Evolutionary conservation across 179 eudicot genomes (phyloP).

Genomic region (Pouteria campechiana): DNA sequence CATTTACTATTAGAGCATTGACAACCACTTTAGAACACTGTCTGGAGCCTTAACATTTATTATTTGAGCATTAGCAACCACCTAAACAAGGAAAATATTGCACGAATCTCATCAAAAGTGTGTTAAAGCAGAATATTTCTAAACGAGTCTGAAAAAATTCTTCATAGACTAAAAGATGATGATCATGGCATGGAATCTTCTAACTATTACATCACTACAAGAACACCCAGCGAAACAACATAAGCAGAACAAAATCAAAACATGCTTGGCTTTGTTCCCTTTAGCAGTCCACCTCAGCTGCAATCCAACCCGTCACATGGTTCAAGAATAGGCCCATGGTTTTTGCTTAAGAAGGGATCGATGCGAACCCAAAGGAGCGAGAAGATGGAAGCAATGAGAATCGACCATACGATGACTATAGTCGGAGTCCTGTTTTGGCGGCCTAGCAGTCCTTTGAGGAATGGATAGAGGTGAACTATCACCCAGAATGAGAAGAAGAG

Average conservation of each 20-base stretch:
- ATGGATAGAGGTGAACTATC: constrained; percentile 86
- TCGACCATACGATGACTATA: constrained; percentile 83
- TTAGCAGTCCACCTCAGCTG: constrained; percentile 27
- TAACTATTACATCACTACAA: constrained; percentile 4
- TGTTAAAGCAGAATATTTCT: too few species aligned
- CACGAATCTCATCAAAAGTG: too few species aligned
- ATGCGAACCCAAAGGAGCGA: constrained; percentile 84
- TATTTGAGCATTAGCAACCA: too few species aligned
- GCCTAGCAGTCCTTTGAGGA: constrained; percentile 93
- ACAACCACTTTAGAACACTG: too few species aligned
- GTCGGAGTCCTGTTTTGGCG: constrained; percentile 63
- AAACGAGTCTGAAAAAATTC: too few species aligned
- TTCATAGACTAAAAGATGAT: too few species aligned
- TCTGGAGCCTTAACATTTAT: too few species aligned
- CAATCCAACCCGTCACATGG: constrained; percentile 93
- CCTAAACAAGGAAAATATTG: too few species aligned
- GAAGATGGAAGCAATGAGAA: constrained; percentile 82
- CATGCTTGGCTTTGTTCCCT: background rate
- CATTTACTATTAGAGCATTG: too few species aligned
- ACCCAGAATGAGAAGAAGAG: constrained; percentile 92
- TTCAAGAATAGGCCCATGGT: constrained; percentile 66
- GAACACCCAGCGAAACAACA: background rate
- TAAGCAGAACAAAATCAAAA: background rate
- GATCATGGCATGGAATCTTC: too few species aligned
- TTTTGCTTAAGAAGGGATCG: constrained; percentile 64